Evolutionary conservation across 2,329 filamentous ascomycete genomes (phyloP), one percentile per base, ranked within the genome.

Genomic region (Fusarium hostae): DNA sequence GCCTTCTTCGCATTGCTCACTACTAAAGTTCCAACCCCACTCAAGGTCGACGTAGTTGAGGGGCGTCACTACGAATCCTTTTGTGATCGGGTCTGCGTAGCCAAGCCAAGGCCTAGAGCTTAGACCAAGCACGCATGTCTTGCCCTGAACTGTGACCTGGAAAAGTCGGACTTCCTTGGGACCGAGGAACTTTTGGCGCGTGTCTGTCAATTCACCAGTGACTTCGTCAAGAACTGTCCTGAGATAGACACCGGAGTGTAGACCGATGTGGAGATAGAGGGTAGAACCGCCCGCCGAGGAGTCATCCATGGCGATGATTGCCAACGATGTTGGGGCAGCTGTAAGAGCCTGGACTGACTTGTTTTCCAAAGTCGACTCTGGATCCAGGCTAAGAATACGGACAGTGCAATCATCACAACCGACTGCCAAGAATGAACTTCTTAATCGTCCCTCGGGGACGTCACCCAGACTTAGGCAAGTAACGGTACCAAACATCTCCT

Each of bases 341-440:
- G 95, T 97, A 70, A 98, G 84, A 20, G 95, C 95, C 81, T 98
- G 96, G 5, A 99, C 93, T 7, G 94, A 98, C 78, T 97, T 97
- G 80, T 92, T 96, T 80, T 97, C 94, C 15, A 99, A 84, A 0
- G 94, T 97, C 5, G 93, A 92, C 72, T 98, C 95, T 0, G 94
- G 94, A 77, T 97, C 94, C 34, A 98, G 84, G 77, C 94, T 97
- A 59, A 97, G 87, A 58, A 99, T 94, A 58, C 96, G 92, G 58
- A 99, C 96, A 1, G 96, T 98, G 65, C 94, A 94, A 81, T 99
- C 96, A 77, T 98, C 96, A 78, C 95, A 98, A 9, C 97, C 97
- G 47, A 99, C 95, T 45, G 97, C 97, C 58, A 98, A 86, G 83
- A 97, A 99, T 3, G 94, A 94, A 79, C 95, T 97, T 79, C 97